phyloP scores from a whole-genome alignment of 1,284 basidiomycete genomes.

The Cystobasidium sp. region DNA sequence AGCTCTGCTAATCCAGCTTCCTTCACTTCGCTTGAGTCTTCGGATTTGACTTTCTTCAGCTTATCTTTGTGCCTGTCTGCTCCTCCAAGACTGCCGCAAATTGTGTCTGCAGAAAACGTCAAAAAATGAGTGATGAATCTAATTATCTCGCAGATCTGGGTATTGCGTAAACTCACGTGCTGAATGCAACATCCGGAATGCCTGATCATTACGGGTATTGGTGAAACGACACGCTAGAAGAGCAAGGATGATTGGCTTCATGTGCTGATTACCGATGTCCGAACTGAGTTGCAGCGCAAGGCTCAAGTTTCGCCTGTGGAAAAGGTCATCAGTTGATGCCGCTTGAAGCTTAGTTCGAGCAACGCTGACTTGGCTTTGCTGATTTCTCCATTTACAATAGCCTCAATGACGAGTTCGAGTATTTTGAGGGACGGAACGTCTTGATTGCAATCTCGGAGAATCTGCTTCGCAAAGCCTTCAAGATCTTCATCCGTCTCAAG shows the following conservation, averaged over 20 bases:
- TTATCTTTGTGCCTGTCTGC: constrained; percentile 29
- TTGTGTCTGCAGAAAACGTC: constrained; percentile 13
- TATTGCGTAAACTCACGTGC: neutral
- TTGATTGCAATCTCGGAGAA: constrained; percentile 27
- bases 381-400: constrained; percentile 32
- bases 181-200: constrained; percentile 48
- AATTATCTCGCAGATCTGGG: neutral
- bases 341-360: too few species aligned
- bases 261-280: constrained; percentile 30
- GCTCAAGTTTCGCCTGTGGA: constrained; percentile 24
- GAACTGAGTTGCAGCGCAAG: constrained; percentile 21
- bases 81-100: constrained; percentile 40
- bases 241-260: constrained; percentile 39
- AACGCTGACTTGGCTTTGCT: constrained; percentile 43
- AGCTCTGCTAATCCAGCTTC: constrained; percentile 39
- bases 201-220: constrained; percentile 41
- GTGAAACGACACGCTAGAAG: constrained; percentile 42
- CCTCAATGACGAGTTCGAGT: constrained; percentile 28
- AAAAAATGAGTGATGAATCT: neutral
- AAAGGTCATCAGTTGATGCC: neutral
- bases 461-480: constrained; percentile 21
- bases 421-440: constrained; percentile 13
- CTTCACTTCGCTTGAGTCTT: neutral
- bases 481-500: constrained; percentile 19
- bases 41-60: neutral